Evolutionary conservation across 495 filamentous ascomycete species (phyloP).

Genomic region (Margaritispora aquatica): DNA sequence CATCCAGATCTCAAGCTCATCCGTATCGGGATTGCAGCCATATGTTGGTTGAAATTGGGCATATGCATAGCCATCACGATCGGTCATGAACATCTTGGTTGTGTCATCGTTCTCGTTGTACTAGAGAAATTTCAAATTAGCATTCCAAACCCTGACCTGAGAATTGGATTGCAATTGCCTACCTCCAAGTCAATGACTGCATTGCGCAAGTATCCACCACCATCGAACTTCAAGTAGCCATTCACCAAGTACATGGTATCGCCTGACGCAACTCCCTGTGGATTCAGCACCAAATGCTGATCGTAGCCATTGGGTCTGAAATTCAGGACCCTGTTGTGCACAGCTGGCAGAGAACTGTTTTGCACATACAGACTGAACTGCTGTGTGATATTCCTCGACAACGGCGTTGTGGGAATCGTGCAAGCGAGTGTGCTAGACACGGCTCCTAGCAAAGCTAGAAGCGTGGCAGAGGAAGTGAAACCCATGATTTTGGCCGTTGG

Average conservation of each 20-base stretch:
- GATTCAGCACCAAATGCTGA: slow-evolving; percentile 42
- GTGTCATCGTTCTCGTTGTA: slow-evolving; percentile 46
- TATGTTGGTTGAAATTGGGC: slow-evolving; percentile 42
- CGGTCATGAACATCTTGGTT: slow-evolving; percentile 51
- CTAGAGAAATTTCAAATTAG: slow-evolving; percentile 19
- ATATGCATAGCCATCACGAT: slow-evolving; percentile 29
- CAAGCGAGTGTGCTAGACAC: slow-evolving; percentile 26
- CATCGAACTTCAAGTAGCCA: slow-evolving; percentile 33
- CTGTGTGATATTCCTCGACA: slow-evolving; percentile 34
- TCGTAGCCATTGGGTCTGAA: slow-evolving; percentile 36
- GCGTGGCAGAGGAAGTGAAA: not conserved
- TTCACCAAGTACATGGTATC: slow-evolving; percentile 38
- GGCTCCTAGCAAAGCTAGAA: slow-evolving; percentile 8
- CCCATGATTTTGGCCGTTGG: too few species aligned
- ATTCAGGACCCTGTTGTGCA: slow-evolving; percentile 46
- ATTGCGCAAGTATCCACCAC: too few species aligned
- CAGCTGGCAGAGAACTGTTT: slow-evolving; percentile 38
- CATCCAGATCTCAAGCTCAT: slow-evolving; percentile 37
- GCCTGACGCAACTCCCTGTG: slow-evolving; percentile 37
- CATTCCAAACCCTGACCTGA: not conserved
- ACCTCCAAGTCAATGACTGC: slow-evolving; percentile 43
- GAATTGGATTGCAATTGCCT: slow-evolving; percentile 2
- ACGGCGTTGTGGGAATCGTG: slow-evolving; percentile 29
- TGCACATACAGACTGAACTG: slow-evolving; percentile 42
- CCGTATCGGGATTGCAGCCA: slow-evolving; percentile 44